These are phyloP conservation scores for Rhodocollybia butyracea DNA, from an alignment of 768 basidiomycete species.

Conservation along the genomic window DNA sequence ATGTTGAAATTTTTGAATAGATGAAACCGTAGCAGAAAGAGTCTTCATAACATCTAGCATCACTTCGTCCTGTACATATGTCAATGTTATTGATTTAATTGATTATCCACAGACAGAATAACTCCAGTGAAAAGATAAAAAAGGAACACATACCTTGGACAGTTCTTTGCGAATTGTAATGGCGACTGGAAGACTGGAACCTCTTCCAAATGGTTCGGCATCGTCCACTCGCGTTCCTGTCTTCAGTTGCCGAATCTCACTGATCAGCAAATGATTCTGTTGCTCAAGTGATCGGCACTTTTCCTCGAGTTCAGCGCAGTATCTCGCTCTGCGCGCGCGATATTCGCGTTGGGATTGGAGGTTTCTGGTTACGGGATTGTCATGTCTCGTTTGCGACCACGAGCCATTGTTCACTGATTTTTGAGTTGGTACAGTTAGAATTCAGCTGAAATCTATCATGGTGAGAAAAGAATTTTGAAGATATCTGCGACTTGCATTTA, in stretches of 20 bases:
- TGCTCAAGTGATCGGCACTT: constrained; percentile 2
- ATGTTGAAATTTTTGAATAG: neutral
- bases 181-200: no score
- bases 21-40: neutral
- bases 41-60: neutral
- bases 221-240: no score
- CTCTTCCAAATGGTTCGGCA: no score
- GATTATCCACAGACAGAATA: neutral
- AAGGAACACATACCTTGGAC: neutral
- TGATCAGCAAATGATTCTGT: constrained; percentile 1
- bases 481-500: no score
- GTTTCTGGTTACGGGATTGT: neutral
- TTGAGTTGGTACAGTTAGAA: no score
- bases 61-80: neutral
- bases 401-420: constrained; percentile 8
- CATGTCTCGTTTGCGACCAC: constrained; percentile 8
- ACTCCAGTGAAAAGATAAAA: neutral
- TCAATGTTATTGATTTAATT: neutral
- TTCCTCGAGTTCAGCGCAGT: constrained; percentile 6
- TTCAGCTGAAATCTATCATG: no score
- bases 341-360: constrained; percentile 5
- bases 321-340: neutral
- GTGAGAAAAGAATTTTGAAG: no score
- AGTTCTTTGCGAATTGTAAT: neutral
- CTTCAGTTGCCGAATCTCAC: neutral